Base-by-base conservation (phyloP, 177 flowering plant species). In the Vitis hybrid region DNA sequence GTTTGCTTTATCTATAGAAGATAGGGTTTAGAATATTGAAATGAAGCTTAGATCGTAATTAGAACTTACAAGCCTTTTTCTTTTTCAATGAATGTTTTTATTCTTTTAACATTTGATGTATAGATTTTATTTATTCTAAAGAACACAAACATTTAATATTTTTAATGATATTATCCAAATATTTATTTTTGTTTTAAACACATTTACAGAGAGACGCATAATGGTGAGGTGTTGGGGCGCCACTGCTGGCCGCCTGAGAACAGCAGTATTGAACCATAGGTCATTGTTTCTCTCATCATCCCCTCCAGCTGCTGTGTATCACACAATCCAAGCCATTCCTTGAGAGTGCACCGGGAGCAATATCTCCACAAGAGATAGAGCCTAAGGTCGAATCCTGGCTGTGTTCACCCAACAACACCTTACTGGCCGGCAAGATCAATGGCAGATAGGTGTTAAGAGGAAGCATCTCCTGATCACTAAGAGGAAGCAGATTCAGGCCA, bases 311-410 rank as follows among this genome's bases (percentile, higher is more conserved):
- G 51, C 78, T 2, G 57, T 67, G 4, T 87, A 81, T 77, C 91
- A 85, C 75, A 90, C 97, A 21, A 91, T 93, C 58, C 91, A 91
- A 65, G 98, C 97, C 11, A 79, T 87, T 10, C 94, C 98, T 1
- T 67, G 98, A 68, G 97, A 94, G 69, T 52, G 48, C 68, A 74
- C 79, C 4, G 93, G 97, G 0, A 77, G 74, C 54, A 73, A 81
- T 69, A 66, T 90, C 62, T 74, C 97, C 10, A 78, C 77, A 6
- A 75, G 77, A 62, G 97, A 91, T 54, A 76, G 98, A 77, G 84
- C 85, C 21, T 92, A 84, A 65, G 97, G 98, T 0, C 74, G 88
- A 21, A 91, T 94, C 68, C 99, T 97, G 0, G 85, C 97, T 61
- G 93, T 94, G 0, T 88, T 92, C 79, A 32, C 85, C 21, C 86